A percentile compares a stretch with the other conserved stretches of the same genome.
Evolutionary conservation across 805 yeast genomes (phyloP).

Genomic region (Ogataea philodendri): DNA sequence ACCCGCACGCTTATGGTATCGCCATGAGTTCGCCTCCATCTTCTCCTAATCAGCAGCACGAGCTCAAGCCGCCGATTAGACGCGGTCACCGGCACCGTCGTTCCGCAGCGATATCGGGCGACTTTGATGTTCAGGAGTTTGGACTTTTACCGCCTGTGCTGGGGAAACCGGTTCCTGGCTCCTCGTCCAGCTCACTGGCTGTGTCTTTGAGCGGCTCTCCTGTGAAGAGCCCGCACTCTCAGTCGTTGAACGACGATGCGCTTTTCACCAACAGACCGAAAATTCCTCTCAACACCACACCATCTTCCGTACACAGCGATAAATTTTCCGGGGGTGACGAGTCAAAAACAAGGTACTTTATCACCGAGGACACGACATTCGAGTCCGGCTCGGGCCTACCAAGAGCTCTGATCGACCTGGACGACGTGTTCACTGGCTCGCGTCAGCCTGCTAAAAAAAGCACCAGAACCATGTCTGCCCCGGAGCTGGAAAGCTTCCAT

Average conservation of each 20-base stretch:
- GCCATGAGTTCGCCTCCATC: slow-evolving; percentile 13
- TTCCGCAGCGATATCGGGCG: slow-evolving; percentile 87
- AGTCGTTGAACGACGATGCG: slow-evolving; percentile 4
- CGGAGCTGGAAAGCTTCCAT: slow-evolving; percentile 20
- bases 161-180: slow-evolving; percentile 26
- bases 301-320: slow-evolving; percentile 12
- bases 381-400: slow-evolving; percentile 30
- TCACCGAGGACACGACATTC: slow-evolving; percentile 34
- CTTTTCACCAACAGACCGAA: neutral
- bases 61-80: slow-evolving; percentile 34
- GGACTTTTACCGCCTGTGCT: slow-evolving; percentile 16
- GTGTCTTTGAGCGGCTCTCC: slow-evolving; percentile 27
- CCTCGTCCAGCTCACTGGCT: slow-evolving; percentile 25
- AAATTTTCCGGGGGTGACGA: slow-evolving; percentile 9
- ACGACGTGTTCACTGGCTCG: slow-evolving; percentile 27
- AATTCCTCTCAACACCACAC: slow-evolving; percentile 8
- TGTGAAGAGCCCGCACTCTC: slow-evolving; percentile 11
- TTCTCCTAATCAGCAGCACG: slow-evolving; percentile 12
- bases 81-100: slow-evolving; percentile 77
- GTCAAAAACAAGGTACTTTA: slow-evolving; percentile 25
- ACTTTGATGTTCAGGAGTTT: slow-evolving; percentile 52
- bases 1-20: slow-evolving; percentile 9
- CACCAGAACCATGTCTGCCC: slow-evolving; percentile 21
- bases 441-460: slow-evolving; percentile 14
- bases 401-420: slow-evolving; percentile 36